These are phyloP conservation scores for Cyanidioschyzon merolae DNA, from an alignment of 23 red algal genomes.

Conservation along the genomic window DNA sequence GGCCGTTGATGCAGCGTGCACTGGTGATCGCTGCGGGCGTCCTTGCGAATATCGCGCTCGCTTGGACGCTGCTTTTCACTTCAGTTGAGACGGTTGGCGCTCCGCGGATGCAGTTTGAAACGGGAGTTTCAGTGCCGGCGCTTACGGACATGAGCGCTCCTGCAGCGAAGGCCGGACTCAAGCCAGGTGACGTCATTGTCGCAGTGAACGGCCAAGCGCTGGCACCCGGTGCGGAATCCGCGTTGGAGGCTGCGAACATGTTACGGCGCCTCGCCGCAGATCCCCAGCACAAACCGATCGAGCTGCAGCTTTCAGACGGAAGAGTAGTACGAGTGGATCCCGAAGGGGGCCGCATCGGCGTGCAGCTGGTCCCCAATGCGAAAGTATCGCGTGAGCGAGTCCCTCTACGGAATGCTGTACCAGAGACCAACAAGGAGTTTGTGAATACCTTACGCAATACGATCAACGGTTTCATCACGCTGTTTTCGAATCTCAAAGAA, in stretches of 20 bases:
- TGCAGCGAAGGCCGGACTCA: conserved; percentile 44
- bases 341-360: conserved; percentile 39
- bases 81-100: conserved; percentile 42
- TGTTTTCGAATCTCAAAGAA: conserved; percentile 38
- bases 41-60: conserved; percentile 72
- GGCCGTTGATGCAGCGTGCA: conserved; percentile 60
- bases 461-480: conserved; percentile 29
- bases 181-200: conserved; percentile 61
- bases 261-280: conserved; percentile 29
- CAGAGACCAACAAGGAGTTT: conserved; percentile 55
- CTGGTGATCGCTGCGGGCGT: conserved; percentile 78
- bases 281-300: neutral
- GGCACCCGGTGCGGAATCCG: conserved; percentile 16
- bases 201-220: conserved; percentile 36
- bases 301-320: conserved; percentile 27
- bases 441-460: conserved; percentile 27
- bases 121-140: conserved; percentile 48
- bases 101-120: conserved; percentile 27
- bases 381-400: conserved; percentile 23
- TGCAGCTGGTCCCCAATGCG: conserved; percentile 55
- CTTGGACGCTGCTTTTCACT: conserved; percentile 51
- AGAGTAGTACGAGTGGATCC: neutral
- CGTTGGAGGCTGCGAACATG: conserved; percentile 30
- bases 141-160: conserved; percentile 38
- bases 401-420: conserved; percentile 2